Conservation (phyloP, 345 rosid species). For the Eucalyptus sideroxylon region DNA sequence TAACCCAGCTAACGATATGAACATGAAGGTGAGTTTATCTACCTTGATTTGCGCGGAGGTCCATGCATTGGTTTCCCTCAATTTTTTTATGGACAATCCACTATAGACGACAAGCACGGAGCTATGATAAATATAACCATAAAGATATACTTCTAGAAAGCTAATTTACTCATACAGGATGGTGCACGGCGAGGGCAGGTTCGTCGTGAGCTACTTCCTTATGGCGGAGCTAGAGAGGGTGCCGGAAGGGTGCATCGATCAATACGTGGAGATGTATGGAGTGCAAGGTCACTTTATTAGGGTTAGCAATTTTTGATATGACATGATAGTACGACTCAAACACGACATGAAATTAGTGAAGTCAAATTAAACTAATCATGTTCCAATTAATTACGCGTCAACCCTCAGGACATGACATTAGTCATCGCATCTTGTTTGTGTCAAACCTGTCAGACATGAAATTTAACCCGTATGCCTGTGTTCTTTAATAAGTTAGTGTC, state of each 20-base stretch:
- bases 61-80: neutral
- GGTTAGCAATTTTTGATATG: constrained; percentile 22
- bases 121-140: neutral
- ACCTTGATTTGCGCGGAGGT: neutral
- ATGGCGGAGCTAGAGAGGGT: constrained; percentile 50
- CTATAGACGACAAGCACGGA: neutral
- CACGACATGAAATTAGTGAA: neutral
- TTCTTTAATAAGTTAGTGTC: neutral
- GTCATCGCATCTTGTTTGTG: neutral
- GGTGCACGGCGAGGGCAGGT: constrained; percentile 84
- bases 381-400: neutral
- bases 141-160: neutral
- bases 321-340: neutral
- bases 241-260: constrained; percentile 64
- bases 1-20: neutral
- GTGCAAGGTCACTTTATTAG: constrained; percentile 55
- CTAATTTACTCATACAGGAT: constrained; percentile 53
- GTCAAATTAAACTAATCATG: neutral
- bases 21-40: neutral
- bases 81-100: neutral
- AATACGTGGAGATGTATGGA: constrained; percentile 54
- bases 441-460: neutral
- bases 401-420: neutral
- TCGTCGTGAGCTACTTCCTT: constrained; percentile 59
- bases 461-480: neutral